phyloP scores from a whole-genome alignment of 2,329 filamentous ascomycete genomes.

The Pseudopyrenochaeta lycopersici region DNA sequence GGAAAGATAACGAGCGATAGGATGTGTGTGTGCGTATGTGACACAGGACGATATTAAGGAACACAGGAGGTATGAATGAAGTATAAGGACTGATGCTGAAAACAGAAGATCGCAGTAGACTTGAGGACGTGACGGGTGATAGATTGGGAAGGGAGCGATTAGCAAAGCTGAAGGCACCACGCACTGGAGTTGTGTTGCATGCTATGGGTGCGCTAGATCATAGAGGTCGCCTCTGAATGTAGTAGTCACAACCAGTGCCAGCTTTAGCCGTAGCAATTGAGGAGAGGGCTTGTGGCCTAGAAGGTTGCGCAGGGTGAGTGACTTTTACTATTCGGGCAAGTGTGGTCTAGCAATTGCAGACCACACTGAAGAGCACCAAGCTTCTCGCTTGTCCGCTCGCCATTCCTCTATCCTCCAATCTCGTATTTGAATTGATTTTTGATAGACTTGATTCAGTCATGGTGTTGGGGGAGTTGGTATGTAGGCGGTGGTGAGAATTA shows the following conservation, averaged over 20 bases:
- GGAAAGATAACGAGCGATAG: neutral
- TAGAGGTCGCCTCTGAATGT: neutral
- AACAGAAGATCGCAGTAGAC: neutral
- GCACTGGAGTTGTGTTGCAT: neutral
- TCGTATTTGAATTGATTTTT: too few relatives aligned
- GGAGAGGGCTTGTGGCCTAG: neutral
- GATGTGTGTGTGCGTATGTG: neutral
- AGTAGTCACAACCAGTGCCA: neutral
- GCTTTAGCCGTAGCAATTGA: neutral
- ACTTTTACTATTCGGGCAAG: neutral
- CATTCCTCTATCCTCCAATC: too few relatives aligned
- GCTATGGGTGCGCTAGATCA: neutral
- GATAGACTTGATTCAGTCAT: too few relatives aligned
- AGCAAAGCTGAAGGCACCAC: conserved; percentile 1
- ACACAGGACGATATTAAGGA: neutral
- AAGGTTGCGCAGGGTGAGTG: neutral
- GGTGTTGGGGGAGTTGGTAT: too few relatives aligned
- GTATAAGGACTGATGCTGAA: neutral
- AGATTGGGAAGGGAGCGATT: neutral
- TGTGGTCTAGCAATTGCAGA: too few relatives aligned
- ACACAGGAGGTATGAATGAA: neutral
- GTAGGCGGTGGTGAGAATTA: too few relatives aligned
- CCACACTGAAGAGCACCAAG: too few relatives aligned
- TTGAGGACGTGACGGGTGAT: neutral
- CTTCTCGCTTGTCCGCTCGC: too few relatives aligned